Conservation (phyloP, 495 filamentous ascomycete genomes). For the Friedmanniomyces simplex region DNA sequence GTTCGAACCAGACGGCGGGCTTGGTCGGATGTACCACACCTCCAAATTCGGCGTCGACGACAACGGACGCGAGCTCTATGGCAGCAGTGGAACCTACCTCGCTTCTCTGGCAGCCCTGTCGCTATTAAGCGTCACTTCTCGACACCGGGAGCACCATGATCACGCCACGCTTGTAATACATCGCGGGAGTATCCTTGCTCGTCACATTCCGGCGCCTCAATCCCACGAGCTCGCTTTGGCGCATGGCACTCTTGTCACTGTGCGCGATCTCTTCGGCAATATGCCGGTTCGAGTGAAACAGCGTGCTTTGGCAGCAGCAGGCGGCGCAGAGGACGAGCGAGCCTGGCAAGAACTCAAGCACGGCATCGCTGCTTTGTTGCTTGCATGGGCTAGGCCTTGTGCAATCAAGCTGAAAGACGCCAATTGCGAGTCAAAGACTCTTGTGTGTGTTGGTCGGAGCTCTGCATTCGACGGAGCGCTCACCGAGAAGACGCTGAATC, state of each 20-base stretch:
- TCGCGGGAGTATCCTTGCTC: constrained; percentile 56
- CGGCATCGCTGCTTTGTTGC: constrained; percentile 49
- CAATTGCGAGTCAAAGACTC: neutral
- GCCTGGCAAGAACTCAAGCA: constrained; percentile 60
- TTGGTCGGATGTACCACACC: constrained; percentile 69
- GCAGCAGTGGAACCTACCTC: constrained; percentile 64
- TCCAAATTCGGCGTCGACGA: constrained; percentile 50
- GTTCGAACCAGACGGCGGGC: constrained; percentile 57
- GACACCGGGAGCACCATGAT: constrained; percentile 49
- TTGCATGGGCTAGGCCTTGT: constrained; percentile 46
- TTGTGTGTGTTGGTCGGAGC: neutral
- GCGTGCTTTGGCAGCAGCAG: constrained; percentile 41
- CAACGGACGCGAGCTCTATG: constrained; percentile 38
- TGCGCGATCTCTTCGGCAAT: constrained; percentile 84
- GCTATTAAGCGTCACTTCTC: constrained; percentile 68
- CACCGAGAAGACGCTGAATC: constrained; percentile 11
- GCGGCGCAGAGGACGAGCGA: constrained; percentile 48
- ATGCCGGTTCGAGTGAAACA: constrained; percentile 96
- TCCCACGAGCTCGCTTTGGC: constrained; percentile 45
- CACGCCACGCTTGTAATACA: constrained; percentile 65
- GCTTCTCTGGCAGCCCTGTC: constrained; percentile 69
- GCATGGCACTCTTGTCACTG: constrained; percentile 70
- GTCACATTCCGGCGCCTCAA: constrained; percentile 52
- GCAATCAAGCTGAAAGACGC: constrained; percentile 32
- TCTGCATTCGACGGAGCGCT: neutral